These are phyloP conservation scores for Mycena galopus DNA, from an alignment of 768 basidiomycete genomes.

Conservation along the genomic window DNA sequence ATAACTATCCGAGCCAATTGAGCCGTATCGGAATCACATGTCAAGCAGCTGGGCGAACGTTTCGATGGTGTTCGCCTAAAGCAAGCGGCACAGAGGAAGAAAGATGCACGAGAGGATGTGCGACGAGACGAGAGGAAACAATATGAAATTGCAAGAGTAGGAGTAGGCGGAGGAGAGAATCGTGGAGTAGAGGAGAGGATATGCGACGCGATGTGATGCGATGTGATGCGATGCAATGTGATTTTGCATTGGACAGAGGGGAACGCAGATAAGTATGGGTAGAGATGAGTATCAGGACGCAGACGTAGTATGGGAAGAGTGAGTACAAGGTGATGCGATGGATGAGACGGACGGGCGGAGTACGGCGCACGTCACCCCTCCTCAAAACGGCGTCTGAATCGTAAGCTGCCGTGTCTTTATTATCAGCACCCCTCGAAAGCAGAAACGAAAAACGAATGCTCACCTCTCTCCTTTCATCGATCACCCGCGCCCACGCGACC, in stretches of 20 bases:
- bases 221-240: not conserved
- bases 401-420: too few relatives aligned
- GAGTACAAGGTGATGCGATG: not conserved
- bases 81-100: too few relatives aligned
- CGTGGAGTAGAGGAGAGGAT: too few relatives aligned
- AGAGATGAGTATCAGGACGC: not conserved
- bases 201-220: too few relatives aligned
- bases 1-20: too few relatives aligned
- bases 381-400: too few relatives aligned
- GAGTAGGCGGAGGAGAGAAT: not conserved
- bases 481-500: conserved; percentile 4
- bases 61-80: too few relatives aligned
- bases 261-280: not conserved
- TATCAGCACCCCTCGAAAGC: not conserved
- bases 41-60: too few relatives aligned
- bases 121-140: not conserved
- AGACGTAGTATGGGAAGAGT: not conserved
- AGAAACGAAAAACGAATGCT: not conserved
- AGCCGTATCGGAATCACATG: too few relatives aligned
- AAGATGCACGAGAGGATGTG: too few relatives aligned
- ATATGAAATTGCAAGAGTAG: conserved; percentile 3
- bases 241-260: conserved; percentile 1
- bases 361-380: too few relatives aligned
- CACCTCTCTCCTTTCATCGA: conserved; percentile 1
- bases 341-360: too few relatives aligned